phyloP scores from a whole-genome alignment of 75 land plant species.

The Sequoia sempervirens region DNA sequence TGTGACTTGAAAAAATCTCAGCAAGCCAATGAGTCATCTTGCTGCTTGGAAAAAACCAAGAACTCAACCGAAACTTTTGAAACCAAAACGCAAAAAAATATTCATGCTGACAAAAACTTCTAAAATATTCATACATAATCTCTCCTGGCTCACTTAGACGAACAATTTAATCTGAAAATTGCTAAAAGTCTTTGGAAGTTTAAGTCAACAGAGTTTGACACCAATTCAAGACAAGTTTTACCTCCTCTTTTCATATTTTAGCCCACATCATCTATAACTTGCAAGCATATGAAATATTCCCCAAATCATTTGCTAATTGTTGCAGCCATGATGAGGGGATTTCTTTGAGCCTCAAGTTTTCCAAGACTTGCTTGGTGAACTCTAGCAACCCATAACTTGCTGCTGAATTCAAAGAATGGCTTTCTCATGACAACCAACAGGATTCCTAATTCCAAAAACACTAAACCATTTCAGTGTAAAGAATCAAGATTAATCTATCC shows the following conservation, averaged over 20 bases:
- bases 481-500: neutral
- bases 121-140: neutral
- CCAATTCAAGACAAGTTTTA: neutral
- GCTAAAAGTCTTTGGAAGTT: neutral
- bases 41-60: neutral
- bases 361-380: neutral
- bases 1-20: neutral
- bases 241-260: neutral
- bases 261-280: neutral
- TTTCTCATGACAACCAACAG: neutral
- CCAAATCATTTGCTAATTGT: neutral
- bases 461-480: neutral
- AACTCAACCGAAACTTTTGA: neutral
- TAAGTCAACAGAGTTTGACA: neutral
- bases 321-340: neutral
- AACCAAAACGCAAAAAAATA: neutral
- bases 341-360: neutral
- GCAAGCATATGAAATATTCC: neutral
- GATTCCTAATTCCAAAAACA: neutral
- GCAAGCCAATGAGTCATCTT: neutral
- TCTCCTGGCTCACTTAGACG: neutral
- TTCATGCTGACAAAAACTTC: neutral
- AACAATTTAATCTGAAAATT: neutral
- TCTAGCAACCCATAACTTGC: neutral
- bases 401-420: neutral